Base-by-base conservation (phyloP, 2,329 filamentous ascomycete genomes). In the Pseudovirgaria hyperparasitica region DNA sequence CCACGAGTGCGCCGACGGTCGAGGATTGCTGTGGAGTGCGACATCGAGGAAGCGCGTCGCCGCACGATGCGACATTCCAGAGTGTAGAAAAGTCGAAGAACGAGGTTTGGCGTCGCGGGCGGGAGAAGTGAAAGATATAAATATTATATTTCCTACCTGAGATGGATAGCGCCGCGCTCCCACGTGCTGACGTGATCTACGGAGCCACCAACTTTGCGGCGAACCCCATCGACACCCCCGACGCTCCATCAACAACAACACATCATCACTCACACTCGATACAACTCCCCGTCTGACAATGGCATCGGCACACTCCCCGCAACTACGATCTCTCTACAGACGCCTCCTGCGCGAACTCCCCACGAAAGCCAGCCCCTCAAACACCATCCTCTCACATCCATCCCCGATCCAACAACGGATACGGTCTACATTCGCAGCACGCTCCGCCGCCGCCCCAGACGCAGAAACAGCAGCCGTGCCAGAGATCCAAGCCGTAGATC, bases 281-380 rank as follows among this genome's bases (percentile, higher is more conserved):
- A 15, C 16, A 25, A 12, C 12, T 25, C 17, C 8, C 14, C 16
- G 12, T 19, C 13, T 23, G 9, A 33, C 31, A 40, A 60, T 60
- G 55, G 43, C 56, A n/a, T 24, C 37, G 9, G 16, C 39, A 20
- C 52, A 64, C 35, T 51, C 68, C 21, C 60, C 62, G 20, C 49
- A 53, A 37, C 52, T 81, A 22, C 82, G 82, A 45, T 73, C 82
- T 19, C 67, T 93, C 48, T 96, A 96, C 67, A 82, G 87, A 45
- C 70, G 77, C 22, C 66, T 94, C 47, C 73, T 96, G 30, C 84
- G 87, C 54, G 85, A 94, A 60, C 74, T 94, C 6, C 87, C 87
- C 2, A 70, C 78, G 6, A 76, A 76, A 5, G 63, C 68, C 3
- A n/a, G n/a, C n/a, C 53, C 71, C 42, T 63, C 69, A 37, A 57